Percentiles rank a stretch among this genome's conserved stretches.
These are phyloP conservation scores for Angomonas ambiguus DNA, from an alignment of 208 protist species.

Conservation along the genomic window DNA sequence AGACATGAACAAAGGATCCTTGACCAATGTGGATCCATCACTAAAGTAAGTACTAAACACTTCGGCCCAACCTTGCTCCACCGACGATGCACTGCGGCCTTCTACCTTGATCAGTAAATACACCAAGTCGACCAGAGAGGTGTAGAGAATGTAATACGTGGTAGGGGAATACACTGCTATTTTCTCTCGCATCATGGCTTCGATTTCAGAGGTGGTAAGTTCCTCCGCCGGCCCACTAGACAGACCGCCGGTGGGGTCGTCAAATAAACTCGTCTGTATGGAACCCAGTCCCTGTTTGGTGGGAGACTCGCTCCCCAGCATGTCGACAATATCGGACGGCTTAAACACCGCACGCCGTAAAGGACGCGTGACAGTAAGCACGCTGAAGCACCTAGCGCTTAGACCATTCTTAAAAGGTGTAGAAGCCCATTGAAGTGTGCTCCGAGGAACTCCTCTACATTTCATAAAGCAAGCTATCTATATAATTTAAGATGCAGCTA, in stretches of 20 bases:
- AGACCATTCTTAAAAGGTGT: no score
- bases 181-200: conserved; percentile 53
- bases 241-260: conserved; percentile 83
- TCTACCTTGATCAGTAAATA: conserved; percentile 37
- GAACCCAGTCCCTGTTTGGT: conserved; percentile 14
- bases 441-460: no score
- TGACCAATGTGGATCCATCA: conserved; percentile 47
- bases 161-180: conserved; percentile 43
- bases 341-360: neutral
- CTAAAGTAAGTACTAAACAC: conserved; percentile 66
- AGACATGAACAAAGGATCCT: conserved; percentile 38
- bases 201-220: conserved; percentile 61
- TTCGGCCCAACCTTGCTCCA: conserved; percentile 15
- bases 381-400: no score
- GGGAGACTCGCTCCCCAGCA: conserved; percentile 2
- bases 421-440: no score
- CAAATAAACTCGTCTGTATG: conserved; percentile 70
- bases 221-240: conserved; percentile 62
- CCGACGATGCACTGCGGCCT: neutral
- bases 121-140: conserved; percentile 67
- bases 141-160: conserved; percentile 71
- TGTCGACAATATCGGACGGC: conserved; percentile 7
- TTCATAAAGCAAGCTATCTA: neutral
- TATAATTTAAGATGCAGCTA: neutral
- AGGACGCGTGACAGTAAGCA: neutral